Percentiles rank a stretch among this genome's conserved stretches.
Conservation (phyloP, 805 yeast species). For the Kregervanrija pseudodelftensis region DNA sequence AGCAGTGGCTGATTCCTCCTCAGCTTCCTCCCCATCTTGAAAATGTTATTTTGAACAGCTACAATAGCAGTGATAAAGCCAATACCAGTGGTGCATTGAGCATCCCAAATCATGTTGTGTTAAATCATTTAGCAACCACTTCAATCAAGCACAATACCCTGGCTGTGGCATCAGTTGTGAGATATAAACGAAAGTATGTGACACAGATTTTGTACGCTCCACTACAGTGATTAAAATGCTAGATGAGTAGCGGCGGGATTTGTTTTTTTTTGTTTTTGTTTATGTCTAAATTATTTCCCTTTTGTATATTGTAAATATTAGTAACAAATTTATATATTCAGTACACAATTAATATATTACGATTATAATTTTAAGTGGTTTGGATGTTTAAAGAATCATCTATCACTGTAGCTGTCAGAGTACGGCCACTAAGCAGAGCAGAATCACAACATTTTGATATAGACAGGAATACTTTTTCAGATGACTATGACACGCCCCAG, state of each 20-base stretch:
- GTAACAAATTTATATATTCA: too few relatives aligned
- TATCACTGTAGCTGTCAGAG: constrained; percentile 70
- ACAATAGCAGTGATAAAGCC: constrained; percentile 53
- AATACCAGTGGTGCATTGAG: constrained; percentile 86
- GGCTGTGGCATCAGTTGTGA: constrained; percentile 86
- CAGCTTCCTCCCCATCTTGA: constrained; percentile 96
- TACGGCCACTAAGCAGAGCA: constrained; percentile 66
- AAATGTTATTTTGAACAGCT: constrained; percentile 81
- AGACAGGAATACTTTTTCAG: too few relatives aligned
- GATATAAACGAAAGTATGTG: constrained; percentile 82
- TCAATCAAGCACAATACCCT: constrained; percentile 88
- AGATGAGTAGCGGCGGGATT: too few relatives aligned
- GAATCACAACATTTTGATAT: constrained; percentile 34
- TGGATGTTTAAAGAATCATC: constrained; percentile 41
- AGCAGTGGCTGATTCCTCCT: constrained; percentile 75
- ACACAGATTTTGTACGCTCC: constrained; percentile 93
- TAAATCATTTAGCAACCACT: constrained; percentile 93
- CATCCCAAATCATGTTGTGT: constrained; percentile 89
- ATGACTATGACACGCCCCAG: too few relatives aligned
- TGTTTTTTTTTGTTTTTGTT: too few relatives aligned
- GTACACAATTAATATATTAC: too few relatives aligned
- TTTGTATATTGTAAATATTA: too few relatives aligned
- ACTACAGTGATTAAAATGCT: constrained; percentile 34
- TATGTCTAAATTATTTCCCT: too few relatives aligned
- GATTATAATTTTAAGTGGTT: too few relatives aligned